Evolutionary conservation across 1,284 basidiomycete species (phyloP).

Genomic region (Xerocomus minutiporus): DNA sequence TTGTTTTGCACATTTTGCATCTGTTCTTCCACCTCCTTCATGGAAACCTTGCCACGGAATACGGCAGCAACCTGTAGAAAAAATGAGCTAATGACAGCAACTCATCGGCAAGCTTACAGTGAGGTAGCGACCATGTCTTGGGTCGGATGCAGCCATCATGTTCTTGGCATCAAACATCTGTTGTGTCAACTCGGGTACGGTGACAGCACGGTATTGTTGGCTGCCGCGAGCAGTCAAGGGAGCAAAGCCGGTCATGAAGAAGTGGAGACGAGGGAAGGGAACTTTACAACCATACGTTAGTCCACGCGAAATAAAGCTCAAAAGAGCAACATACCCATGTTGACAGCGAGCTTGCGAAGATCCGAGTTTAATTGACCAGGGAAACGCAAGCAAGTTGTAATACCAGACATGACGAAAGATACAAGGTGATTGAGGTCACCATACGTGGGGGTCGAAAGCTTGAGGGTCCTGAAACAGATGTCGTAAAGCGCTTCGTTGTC

Average conservation of each 20-base stretch:
- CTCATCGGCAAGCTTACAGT: constrained; percentile 49
- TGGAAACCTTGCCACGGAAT: constrained; percentile 98
- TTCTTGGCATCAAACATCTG: constrained; percentile 99
- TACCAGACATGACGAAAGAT: constrained; percentile 96
- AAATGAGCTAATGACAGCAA: neutral
- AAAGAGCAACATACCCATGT: constrained; percentile 75
- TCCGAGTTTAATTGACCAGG: constrained; percentile 99
- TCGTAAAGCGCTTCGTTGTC: constrained; percentile 99
- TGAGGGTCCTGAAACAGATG: constrained; percentile 96
- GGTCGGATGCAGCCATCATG: constrained; percentile 98
- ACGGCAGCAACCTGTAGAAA: constrained; percentile 78
- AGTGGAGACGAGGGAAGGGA: constrained; percentile 98
- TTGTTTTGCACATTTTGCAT: constrained; percentile 98
- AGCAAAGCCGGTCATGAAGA: constrained; percentile 98
- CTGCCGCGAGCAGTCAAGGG: constrained; percentile 91
- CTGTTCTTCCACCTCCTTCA: constrained; percentile 98
- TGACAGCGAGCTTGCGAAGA: constrained; percentile 93
- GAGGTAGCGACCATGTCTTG: constrained; percentile 90
- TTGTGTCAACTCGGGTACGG: constrained; percentile 92
- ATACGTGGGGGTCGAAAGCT: constrained; percentile 90
- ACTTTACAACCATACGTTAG: constrained; percentile 41
- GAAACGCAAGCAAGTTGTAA: constrained; percentile 95
- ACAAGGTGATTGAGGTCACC: constrained; percentile 97
- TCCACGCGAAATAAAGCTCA: neutral
- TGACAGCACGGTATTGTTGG: constrained; percentile 91